phyloP scores from a whole-genome alignment of 805 yeast species.

The Sugiyamaella smithiae region DNA sequence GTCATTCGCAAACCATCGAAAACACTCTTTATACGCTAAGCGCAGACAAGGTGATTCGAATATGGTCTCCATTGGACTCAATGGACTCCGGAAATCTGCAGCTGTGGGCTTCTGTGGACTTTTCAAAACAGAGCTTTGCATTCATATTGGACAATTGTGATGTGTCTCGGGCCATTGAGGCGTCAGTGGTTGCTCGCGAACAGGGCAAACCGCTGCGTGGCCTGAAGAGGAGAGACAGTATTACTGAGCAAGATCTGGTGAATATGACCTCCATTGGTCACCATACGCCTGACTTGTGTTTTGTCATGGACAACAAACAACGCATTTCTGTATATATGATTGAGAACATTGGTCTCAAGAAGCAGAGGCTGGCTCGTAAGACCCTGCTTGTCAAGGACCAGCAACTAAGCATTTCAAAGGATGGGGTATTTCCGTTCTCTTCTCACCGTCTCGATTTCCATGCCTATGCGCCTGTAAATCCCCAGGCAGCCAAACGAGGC shows the following conservation, averaged over 20 bases:
- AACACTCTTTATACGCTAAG: constrained; percentile 65
- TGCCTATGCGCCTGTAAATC: constrained; percentile 11
- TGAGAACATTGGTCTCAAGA: constrained; percentile 46
- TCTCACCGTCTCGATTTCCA: constrained; percentile 11
- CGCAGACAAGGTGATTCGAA: constrained; percentile 54
- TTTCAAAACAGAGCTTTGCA: constrained; percentile 16
- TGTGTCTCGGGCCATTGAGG: constrained; percentile 31
- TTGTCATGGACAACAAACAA: constrained; percentile 12
- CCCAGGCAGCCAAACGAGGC: constrained; percentile 15
- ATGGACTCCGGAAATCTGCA: constrained; percentile 25
- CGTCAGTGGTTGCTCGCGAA: constrained; percentile 10
- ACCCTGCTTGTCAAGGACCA: constrained; percentile 34
- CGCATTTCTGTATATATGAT: constrained; percentile 43
- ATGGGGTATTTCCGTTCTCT: constrained; percentile 10
- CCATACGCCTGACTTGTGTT: constrained; percentile 21
- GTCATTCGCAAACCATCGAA: constrained; percentile 39
- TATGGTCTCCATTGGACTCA: constrained; percentile 48
- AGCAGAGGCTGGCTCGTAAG: constrained; percentile 45
- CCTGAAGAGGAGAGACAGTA: background rate
- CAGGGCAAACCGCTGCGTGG: background rate
- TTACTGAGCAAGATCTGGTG: constrained; percentile 18
- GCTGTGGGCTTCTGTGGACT: constrained; percentile 50
- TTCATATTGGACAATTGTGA: constrained; percentile 42
- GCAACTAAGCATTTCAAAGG: constrained; percentile 7
- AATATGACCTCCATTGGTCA: constrained; percentile 20